Percentiles rank a stretch among this genome's conserved stretches.
Evolutionary conservation across 352 stramenopile genomes (phyloP).

Genomic region (Globisporangium middletonii): DNA sequence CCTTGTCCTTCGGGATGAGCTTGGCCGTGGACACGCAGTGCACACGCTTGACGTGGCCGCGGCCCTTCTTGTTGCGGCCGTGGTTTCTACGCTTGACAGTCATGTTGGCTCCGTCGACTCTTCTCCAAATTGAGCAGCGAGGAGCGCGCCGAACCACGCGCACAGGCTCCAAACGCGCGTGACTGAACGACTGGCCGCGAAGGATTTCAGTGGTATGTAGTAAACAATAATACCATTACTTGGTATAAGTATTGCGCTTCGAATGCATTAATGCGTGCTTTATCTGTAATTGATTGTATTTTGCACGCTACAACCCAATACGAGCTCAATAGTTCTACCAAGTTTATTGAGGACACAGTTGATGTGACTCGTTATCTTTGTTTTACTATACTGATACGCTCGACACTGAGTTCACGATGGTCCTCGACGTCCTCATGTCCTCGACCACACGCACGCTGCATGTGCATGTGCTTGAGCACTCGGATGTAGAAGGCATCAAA

Average conservation of each 20-base stretch:
- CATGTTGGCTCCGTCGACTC: constrained; percentile 90
- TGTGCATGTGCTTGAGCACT: no score
- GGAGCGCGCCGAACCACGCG: constrained; percentile 29
- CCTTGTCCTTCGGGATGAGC: constrained; percentile 97
- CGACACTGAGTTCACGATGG: no score
- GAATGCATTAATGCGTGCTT: no score
- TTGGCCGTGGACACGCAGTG: constrained; percentile 98
- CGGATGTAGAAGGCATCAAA: no score
- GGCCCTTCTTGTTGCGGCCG: constrained; percentile 98
- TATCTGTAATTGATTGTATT: no score
- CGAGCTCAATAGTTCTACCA: no score
- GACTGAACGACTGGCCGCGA: constrained; percentile 21
- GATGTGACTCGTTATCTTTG: no score
- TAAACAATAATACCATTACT: not conserved
- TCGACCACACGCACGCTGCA: no score
- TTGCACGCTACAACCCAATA: no score
- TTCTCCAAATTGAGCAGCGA: constrained; percentile 75
- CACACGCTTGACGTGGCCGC: constrained; percentile 98
- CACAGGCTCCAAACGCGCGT: constrained; percentile 5
- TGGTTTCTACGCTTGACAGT: constrained; percentile 99
- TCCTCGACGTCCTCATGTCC: no score
- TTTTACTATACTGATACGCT: no score
- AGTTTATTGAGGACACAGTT: no score
- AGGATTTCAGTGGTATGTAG: not conserved
- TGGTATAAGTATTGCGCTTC: not conserved